Percentiles rank a stretch among this genome's conserved stretches.
Evolutionary conservation across 225 moss, liverwort and hornwort species (phyloP).

Genomic region (Neckera pumila): DNA sequence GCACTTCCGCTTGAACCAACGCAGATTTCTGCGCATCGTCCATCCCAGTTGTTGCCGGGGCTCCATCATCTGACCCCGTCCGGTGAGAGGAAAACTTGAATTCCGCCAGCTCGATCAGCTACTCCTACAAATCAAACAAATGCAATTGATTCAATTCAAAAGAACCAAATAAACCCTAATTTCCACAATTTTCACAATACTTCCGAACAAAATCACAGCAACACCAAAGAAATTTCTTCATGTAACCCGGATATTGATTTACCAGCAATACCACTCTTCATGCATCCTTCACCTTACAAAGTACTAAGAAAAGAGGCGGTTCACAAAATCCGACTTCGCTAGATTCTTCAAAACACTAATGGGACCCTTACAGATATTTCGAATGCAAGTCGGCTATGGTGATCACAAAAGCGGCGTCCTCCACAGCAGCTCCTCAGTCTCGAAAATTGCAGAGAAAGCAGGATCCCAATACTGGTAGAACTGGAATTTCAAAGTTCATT

Average conservation of each 20-base stretch:
- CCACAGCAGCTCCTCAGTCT: background rate
- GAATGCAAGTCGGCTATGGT: background rate
- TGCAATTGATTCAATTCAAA: background rate
- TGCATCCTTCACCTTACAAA: background rate
- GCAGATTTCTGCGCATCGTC: slow-evolving; percentile 33
- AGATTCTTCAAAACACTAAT: background rate
- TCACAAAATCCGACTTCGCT: background rate
- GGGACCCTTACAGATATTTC: background rate
- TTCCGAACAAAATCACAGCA: no score
- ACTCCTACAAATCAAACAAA: background rate
- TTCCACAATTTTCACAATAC: background rate
- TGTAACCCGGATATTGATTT: background rate
- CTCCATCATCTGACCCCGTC: background rate
- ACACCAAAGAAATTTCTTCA: background rate
- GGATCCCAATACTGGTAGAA: background rate
- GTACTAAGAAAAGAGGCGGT: no score
- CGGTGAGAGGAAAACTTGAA: background rate
- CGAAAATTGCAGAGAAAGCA: background rate
- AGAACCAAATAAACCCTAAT: background rate
- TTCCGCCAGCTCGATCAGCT: background rate
- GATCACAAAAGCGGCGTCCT: background rate
- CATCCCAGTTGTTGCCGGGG: background rate
- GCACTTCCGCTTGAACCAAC: slow-evolving; percentile 59
- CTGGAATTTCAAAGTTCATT: background rate
- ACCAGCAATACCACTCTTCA: background rate